A percentile compares a stretch with the other conserved stretches of the same genome.
These are phyloP conservation scores for Neurospora sp. DNA, from an alignment of 495 filamentous ascomycete genomes.

Conservation along the genomic window DNA sequence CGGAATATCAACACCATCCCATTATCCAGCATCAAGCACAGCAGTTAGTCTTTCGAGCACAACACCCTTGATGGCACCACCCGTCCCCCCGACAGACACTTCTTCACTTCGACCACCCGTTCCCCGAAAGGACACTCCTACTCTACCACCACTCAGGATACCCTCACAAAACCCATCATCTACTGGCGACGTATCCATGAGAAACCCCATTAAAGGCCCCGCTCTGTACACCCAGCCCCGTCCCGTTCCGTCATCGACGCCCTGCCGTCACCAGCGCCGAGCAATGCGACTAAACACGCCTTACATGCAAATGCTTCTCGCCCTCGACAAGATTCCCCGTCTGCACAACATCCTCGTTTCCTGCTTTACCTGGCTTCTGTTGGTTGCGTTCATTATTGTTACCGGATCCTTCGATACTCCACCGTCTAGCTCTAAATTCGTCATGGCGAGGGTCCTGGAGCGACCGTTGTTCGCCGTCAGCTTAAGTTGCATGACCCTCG, in stretches of 20 bases:
- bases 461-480: slow-evolving; percentile 18
- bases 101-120: neutral
- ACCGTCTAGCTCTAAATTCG: neutral
- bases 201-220: neutral
- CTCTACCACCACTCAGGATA: neutral
- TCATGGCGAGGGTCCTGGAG: neutral
- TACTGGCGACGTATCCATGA: neutral
- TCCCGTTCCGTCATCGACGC: neutral
- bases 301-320: slow-evolving; percentile 31
- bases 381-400: slow-evolving; percentile 32
- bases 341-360: slow-evolving; percentile 25
- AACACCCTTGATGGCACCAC: neutral
- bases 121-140: neutral
- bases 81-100: neutral
- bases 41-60: neutral
- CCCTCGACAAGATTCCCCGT: slow-evolving; percentile 25
- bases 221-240: neutral
- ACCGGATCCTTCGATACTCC: slow-evolving; percentile 22
- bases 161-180: neutral
- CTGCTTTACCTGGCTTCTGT: slow-evolving; percentile 27
- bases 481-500: slow-evolving; percentile 17
- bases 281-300: slow-evolving; percentile 13
- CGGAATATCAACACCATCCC: neutral
- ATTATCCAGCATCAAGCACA: neutral
- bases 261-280: neutral